phyloP scores from a whole-genome alignment of 352 stramenopile genomes.

The Pythium apleroticum region DNA sequence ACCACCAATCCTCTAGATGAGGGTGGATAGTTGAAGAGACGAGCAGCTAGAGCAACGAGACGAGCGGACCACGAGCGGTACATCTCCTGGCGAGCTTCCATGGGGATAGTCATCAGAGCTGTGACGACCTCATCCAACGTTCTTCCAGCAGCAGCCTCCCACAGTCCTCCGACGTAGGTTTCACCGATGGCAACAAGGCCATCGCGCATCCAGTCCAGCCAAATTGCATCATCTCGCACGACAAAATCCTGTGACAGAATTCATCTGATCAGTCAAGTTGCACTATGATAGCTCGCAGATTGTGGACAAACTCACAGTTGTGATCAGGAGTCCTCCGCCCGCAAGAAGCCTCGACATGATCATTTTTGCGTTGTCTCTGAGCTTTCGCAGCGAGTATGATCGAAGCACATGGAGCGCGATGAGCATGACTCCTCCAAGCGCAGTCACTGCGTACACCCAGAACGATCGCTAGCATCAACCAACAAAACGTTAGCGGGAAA shows the following conservation, averaged over 20 bases:
- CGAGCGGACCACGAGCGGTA: slow-evolving; percentile 84
- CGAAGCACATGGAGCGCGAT: slow-evolving; percentile 67
- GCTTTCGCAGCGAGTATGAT: slow-evolving; percentile 70
- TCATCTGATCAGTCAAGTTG: neutral
- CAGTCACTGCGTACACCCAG: slow-evolving; percentile 73
- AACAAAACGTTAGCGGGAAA: neutral
- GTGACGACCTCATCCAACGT: slow-evolving; percentile 74
- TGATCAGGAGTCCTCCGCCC: slow-evolving; percentile 57
- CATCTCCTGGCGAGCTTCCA: slow-evolving; percentile 82
- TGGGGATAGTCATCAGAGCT: slow-evolving; percentile 75
- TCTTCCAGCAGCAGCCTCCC: slow-evolving; percentile 49
- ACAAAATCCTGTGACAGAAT: slow-evolving; percentile 59
- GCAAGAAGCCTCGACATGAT: slow-evolving; percentile 76
- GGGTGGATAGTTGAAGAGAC: slow-evolving; percentile 76
- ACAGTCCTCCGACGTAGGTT: slow-evolving; percentile 78
- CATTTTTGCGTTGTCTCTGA: slow-evolving; percentile 59
- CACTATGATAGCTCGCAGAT: neutral
- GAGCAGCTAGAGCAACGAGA: slow-evolving; percentile 65
- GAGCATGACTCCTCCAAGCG: slow-evolving; percentile 53
- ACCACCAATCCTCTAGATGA: slow-evolving; percentile 71
- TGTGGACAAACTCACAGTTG: slow-evolving; percentile 31
- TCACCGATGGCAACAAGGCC: slow-evolving; percentile 81
- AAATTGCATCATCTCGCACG: slow-evolving; percentile 76
- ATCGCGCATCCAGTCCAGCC: slow-evolving; percentile 88
- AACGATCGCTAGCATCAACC: slow-evolving; percentile 55